Conservation (phyloP, 768 basidiomycete genomes). For the Auriscalpium orientale region DNA sequence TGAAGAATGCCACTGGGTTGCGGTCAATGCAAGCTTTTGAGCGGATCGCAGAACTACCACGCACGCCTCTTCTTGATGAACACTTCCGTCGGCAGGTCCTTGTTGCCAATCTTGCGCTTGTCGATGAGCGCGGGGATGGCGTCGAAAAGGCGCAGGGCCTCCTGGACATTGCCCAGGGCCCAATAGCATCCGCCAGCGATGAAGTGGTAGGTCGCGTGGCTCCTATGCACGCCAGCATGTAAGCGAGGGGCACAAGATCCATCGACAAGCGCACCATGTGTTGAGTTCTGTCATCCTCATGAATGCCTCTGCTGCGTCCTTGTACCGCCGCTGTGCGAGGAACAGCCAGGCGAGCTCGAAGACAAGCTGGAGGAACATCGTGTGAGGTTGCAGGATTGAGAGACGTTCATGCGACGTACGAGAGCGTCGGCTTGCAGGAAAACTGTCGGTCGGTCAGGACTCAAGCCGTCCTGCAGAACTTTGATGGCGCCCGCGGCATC, state of each 20-base stretch:
- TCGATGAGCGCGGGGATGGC: constrained; percentile 52
- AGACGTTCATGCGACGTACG: constrained; percentile 28
- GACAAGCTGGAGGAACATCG: constrained; percentile 38
- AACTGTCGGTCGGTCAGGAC: constrained; percentile 40
- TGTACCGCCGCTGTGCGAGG: constrained; percentile 53
- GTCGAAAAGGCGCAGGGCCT: constrained; percentile 57
- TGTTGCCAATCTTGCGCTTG: constrained; percentile 55
- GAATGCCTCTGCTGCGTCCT: constrained; percentile 63
- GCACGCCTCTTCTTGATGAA: constrained; percentile 71
- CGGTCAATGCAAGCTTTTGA: background rate
- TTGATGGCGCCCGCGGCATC: constrained; percentile 60
- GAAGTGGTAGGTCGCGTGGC: constrained; percentile 73
- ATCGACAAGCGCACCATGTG: constrained; percentile 42
- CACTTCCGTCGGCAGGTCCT: constrained; percentile 66
- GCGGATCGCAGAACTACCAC: constrained; percentile 17
- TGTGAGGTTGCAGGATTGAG: background rate
- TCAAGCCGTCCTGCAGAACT: constrained; percentile 51
- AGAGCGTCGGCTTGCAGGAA: constrained; percentile 71
- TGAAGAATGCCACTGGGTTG: constrained; percentile 61
- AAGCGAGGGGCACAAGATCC: background rate
- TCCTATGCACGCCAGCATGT: constrained; percentile 34
- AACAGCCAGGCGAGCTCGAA: constrained; percentile 79
- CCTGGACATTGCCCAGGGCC: constrained; percentile 43
- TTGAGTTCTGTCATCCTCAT: constrained; percentile 58
- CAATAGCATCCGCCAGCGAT: constrained; percentile 71